Evolutionary conservation across 2,329 filamentous ascomycete genomes (phyloP).

Genomic region (Calonectria hongkongensis): DNA sequence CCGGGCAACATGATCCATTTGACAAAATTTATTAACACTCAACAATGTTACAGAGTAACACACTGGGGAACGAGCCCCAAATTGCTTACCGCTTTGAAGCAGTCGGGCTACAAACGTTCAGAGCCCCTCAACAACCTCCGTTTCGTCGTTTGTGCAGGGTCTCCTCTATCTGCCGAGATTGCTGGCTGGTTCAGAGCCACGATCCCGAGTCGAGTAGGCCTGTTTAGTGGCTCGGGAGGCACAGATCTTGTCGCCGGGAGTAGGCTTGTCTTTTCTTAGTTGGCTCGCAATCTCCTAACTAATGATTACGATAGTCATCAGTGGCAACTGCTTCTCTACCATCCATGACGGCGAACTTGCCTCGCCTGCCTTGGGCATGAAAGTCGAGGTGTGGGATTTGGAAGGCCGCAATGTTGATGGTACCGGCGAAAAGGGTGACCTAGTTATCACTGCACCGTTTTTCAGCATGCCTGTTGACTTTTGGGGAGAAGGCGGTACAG

Average conservation of each 20-base stretch:
- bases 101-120: not conserved
- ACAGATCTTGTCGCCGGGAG: not conserved
- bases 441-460: not conserved
- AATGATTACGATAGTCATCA: not conserved
- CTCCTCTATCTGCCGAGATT: not conserved
- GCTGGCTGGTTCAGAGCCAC: not conserved
- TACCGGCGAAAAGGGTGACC: not conserved
- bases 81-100: not conserved
- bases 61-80: not conserved
- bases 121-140: not conserved
- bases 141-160: not conserved
- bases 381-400: not conserved
- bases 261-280: not conserved
- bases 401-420: not conserved
- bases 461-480: not conserved
- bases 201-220: not conserved
- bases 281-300: not conserved
- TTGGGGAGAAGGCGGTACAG: not conserved
- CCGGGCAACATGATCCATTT: too few species aligned
- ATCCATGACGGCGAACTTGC: not conserved
- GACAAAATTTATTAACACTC: too few species aligned
- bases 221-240: not conserved
- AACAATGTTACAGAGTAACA: not conserved
- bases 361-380: not conserved
- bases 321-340: not conserved